Conservation (phyloP, 208 protist species). For the Trypanosoma rangeli region DNA sequence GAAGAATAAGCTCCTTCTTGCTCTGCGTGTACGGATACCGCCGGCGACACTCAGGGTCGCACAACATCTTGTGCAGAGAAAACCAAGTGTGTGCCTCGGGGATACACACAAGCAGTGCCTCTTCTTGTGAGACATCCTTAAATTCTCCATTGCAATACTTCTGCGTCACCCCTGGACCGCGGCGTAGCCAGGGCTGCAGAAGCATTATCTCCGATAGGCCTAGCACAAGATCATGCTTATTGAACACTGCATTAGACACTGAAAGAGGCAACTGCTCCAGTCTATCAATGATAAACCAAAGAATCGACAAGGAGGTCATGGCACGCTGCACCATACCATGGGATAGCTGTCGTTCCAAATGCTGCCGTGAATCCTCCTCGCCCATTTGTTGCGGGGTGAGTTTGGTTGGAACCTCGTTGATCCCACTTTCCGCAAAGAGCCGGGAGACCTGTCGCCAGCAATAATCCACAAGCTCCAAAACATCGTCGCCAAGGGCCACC, state of each 20-base stretch:
- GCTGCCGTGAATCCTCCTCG: conserved; percentile 22
- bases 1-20: conserved; percentile 82
- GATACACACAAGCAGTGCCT: conserved; percentile 74
- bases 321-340: conserved; percentile 53
- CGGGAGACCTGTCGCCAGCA: conserved; percentile 82
- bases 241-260: conserved; percentile 67
- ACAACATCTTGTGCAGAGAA: conserved; percentile 87
- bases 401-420: conserved; percentile 35
- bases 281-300: conserved; percentile 90
- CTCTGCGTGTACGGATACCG: conserved; percentile 82
- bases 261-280: conserved; percentile 71
- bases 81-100: conserved; percentile 91
- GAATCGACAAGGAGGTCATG: conserved; percentile 78
- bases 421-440: conserved; percentile 57
- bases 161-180: conserved; percentile 30
- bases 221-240: conserved; percentile 86
- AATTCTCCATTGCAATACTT: conserved; percentile 80
- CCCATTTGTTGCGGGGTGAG: background rate
- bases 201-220: conserved; percentile 79
- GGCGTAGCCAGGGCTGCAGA: conserved; percentile 82
- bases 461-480: conserved; percentile 90
- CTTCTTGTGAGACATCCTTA: conserved; percentile 42
- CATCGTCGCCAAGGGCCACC: conserved; percentile 72
- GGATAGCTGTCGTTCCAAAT: conserved; percentile 47
- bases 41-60: conserved; percentile 72